Evolutionary conservation across 192 early-diverging fungal species (phyloP).

Genomic region (Coemansia sp.): DNA sequence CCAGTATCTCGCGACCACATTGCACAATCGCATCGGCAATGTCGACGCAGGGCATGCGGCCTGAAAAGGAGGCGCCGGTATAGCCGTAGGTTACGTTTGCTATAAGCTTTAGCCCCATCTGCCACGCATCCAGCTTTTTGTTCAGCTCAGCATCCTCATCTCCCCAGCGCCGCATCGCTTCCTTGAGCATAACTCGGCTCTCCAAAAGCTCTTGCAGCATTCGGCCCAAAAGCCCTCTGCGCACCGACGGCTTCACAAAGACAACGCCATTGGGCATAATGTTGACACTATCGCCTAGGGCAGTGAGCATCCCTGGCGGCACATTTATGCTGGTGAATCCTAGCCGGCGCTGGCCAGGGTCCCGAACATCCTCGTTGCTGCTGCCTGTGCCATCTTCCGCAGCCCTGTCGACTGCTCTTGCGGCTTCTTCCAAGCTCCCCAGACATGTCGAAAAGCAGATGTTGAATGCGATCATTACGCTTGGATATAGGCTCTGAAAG

Average conservation of each 20-base stretch:
- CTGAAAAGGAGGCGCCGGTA: conserved; percentile 77
- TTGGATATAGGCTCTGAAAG: conserved; percentile 93
- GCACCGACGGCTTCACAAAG: conserved; percentile 82
- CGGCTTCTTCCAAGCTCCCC: conserved; percentile 50
- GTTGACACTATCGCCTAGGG: conserved; percentile 68
- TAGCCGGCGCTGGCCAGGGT: conserved; percentile 34
- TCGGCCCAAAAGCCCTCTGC: conserved; percentile 71
- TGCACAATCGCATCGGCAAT: conserved; percentile 91
- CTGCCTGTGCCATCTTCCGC: conserved; percentile 9
- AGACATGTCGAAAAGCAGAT: conserved; percentile 92
- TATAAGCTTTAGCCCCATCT: conserved; percentile 84
- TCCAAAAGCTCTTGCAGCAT: conserved; percentile 88
- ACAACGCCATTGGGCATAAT: conserved; percentile 79
- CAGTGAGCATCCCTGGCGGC: conserved; percentile 60
- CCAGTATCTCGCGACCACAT: conserved; percentile 78
- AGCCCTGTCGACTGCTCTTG: neutral
- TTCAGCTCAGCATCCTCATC: conserved; percentile 40
- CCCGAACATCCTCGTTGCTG: conserved; percentile 18
- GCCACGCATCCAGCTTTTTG: conserved; percentile 74
- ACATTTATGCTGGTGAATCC: conserved; percentile 64
- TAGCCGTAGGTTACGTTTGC: conserved; percentile 96
- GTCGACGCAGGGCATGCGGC: conserved; percentile 85
- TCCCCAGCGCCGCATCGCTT: conserved; percentile 68
- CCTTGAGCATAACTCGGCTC: conserved; percentile 87
- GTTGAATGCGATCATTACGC: conserved; percentile 96